A percentile compares a stretch with the other conserved stretches of the same genome.
Conservation (phyloP, 1,284 basidiomycete species). For the Fomitopsis schrenkii region DNA sequence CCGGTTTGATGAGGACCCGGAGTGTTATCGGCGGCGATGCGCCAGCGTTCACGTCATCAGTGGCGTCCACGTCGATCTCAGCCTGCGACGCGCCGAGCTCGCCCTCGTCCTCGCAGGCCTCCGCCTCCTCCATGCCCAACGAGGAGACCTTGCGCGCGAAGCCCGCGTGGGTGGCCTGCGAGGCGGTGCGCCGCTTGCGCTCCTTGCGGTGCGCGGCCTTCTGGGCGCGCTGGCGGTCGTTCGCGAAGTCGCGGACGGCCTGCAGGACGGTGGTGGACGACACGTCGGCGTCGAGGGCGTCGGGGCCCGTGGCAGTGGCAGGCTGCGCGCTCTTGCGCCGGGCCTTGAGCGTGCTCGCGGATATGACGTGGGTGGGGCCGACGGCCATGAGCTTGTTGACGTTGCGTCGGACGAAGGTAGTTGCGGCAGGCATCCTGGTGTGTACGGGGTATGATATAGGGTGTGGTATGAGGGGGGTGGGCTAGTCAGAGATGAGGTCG, state of each 20-base stretch:
- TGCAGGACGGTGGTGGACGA: conserved; percentile 26
- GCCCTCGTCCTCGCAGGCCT: not conserved
- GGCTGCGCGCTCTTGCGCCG: not conserved
- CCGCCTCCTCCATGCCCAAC: not conserved
- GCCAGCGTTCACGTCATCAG: conserved; percentile 3
- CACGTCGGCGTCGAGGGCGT: not conserved
- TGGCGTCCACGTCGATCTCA: conserved; percentile 5
- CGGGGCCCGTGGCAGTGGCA: not conserved
- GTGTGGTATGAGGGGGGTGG: not conserved
- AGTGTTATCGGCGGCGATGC: conserved; percentile 35
- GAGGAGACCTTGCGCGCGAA: not conserved
- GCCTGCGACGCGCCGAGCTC: conserved; percentile 1
- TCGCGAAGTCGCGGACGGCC: conserved; percentile 42
- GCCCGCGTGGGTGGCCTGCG: conserved; percentile 2
- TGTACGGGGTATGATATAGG: not conserved
- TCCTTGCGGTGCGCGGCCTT: conserved; percentile 32
- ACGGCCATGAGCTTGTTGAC: not conserved
- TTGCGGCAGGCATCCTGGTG: conserved; percentile 10
- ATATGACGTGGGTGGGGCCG: not conserved
- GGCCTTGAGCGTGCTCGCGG: not conserved
- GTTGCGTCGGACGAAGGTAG: not conserved
- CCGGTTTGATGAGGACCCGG: conserved; percentile 36
- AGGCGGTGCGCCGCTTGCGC: conserved; percentile 13
- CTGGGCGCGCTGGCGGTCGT: conserved; percentile 42
- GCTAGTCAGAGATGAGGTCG: not conserved